phyloP scores from a whole-genome alignment of 345 rosid species.

The Lepidium aucheri region DNA sequence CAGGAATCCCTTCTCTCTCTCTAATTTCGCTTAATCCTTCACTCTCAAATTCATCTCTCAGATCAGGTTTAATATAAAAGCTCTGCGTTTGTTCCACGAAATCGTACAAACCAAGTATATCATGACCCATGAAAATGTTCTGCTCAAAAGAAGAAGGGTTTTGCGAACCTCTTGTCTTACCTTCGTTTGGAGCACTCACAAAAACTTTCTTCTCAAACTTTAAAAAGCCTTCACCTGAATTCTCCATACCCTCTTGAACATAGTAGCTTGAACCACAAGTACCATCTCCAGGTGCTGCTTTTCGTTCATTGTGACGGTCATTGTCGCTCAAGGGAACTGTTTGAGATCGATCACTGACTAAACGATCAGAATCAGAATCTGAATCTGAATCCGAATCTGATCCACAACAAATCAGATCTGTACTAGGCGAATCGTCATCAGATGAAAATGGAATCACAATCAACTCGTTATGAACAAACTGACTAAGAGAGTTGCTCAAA shows the following conservation, averaged over 20 bases:
- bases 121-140: neutral
- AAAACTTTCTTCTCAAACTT: neutral
- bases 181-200: neutral
- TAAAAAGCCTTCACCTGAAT: neutral
- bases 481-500: slow-evolving; percentile 16
- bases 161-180: neutral
- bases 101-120: slow-evolving; percentile 6
- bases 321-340: neutral
- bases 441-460: slow-evolving; percentile 10
- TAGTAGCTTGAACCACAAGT: slow-evolving; percentile 6
- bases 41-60: slow-evolving; percentile 5
- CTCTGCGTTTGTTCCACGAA: neutral
- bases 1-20: slow-evolving; percentile 31
- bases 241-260: neutral
- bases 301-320: neutral
- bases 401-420: slow-evolving; percentile 6
- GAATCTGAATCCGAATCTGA: slow-evolving; percentile 1
- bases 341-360: neutral
- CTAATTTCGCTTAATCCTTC: slow-evolving; percentile 17
- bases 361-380: neutral
- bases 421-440: slow-evolving; percentile 15
- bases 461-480: slow-evolving; percentile 24
- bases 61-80: neutral
- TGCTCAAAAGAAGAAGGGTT: neutral
- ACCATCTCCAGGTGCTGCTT: neutral